These are phyloP conservation scores for Mycena crocata DNA, from an alignment of 768 basidiomycete species.

Conservation along the genomic window DNA sequence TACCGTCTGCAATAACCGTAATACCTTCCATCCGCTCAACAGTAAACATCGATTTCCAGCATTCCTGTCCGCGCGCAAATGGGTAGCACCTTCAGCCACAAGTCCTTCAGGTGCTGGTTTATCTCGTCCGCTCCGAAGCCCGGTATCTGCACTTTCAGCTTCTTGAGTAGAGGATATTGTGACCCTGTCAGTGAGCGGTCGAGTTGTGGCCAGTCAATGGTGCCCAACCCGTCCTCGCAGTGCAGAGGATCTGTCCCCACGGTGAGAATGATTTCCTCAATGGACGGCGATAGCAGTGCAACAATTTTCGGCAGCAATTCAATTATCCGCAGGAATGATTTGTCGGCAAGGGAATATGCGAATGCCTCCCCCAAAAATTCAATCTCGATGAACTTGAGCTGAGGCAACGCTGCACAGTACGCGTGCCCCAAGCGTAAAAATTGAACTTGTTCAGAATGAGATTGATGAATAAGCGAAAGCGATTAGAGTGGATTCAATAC, in stretches of 20 bases:
- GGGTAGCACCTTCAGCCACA: too few relatives aligned
- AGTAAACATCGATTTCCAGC: too few relatives aligned
- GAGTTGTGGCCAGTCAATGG: background rate
- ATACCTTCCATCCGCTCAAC: too few relatives aligned
- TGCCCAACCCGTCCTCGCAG: background rate
- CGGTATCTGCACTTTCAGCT: background rate
- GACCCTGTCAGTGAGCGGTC: background rate
- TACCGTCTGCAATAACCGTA: too few relatives aligned
- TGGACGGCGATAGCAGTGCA: slow-evolving; percentile 4
- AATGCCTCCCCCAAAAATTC: background rate
- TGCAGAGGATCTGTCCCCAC: background rate
- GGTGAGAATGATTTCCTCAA: slow-evolving; percentile 4
- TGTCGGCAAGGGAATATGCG: background rate
- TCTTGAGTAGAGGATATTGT: background rate
- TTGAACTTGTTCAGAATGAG: background rate
- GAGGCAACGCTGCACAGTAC: background rate
- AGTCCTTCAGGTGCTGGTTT: too few relatives aligned
- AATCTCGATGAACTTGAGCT: background rate
- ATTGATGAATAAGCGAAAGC: too few relatives aligned
- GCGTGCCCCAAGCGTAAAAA: too few relatives aligned
- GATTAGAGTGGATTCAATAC: slow-evolving; percentile 1
- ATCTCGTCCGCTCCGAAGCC: too few relatives aligned
- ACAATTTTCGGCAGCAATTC: slow-evolving; percentile 12
- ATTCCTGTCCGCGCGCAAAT: too few relatives aligned
- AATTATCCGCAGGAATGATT: slow-evolving; percentile 5